Evolutionary conservation across 176 grass and related monocot species (phyloP).

Genomic region (Triticum dicoccoides): DNA sequence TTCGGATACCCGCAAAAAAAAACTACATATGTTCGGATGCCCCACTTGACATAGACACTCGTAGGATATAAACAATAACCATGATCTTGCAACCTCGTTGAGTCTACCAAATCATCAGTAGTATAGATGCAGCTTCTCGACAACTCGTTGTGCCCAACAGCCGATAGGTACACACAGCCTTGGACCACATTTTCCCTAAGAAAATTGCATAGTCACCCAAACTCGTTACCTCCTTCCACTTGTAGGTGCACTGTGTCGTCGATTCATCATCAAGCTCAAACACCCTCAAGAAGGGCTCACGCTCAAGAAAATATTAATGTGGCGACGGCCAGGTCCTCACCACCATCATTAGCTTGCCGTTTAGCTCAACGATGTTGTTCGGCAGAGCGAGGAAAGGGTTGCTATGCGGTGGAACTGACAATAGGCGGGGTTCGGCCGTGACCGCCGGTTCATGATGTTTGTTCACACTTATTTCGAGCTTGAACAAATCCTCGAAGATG

Average conservation of each 20-base stretch:
- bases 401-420: not conserved
- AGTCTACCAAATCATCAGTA: no score
- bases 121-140: not conserved
- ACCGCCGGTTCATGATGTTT: no score
- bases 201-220: not conserved
- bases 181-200: not conserved
- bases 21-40: no score
- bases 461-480: no score
- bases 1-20: no score
- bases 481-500: no score
- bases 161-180: not conserved
- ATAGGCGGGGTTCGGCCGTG: not conserved
- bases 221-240: not conserved
- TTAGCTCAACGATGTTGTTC: not conserved
- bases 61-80: no score
- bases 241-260: not conserved
- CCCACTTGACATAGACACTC: no score
- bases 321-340: not conserved
- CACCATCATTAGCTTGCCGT: not conserved
- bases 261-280: not conserved
- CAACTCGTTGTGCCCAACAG: not conserved
- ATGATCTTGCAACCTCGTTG: no score
- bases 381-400: accelerated
- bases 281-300: not conserved
- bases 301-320: not conserved